Evolutionary conservation across 768 basidiomycete species (phyloP), one percentile per base, ranked within the genome.

Genomic region (Lanmaoa pseudosensibilis): DNA sequence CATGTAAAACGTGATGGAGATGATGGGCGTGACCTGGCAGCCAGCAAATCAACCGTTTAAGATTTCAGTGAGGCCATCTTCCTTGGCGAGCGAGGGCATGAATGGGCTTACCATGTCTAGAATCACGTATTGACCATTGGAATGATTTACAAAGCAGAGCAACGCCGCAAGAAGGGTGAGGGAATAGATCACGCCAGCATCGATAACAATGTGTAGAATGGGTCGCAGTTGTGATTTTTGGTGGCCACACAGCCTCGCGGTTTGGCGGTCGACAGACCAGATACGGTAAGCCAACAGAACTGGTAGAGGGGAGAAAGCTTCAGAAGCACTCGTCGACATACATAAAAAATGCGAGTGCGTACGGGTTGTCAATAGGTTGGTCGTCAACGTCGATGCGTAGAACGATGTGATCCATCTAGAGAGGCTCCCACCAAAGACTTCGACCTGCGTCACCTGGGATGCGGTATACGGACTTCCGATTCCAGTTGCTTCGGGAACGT

Each of bases 1-100:
- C 74, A 77, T 73, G 60, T 75, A 75, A 63, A 76, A 78, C 5
- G 73, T 71, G 64, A 78, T 77, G 6, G 71, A 73, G 50, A 77
- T 77, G 52, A 76, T 73, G 18, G 74, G 76, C 9, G 68, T 69
- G 44, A 73, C 62, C 75, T 76, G 27, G 33, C n/a, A 44, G n/a
- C 37, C 15, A 32, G n/a, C 3, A 37, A 27, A 27, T 12, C 27
- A 16, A 10, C 7, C n/a, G 32, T 23, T n/a, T 44, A 27, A 27
- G 10, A 8, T 3, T 21, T 55, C 37, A 59, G 52, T 41, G 23
- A 3, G 32, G 49, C 9, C 5, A 38, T 52, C 25, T 23, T 44
- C 15, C 25, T 43, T 15, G 37, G 16, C 19, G n/a, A 39, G 19
- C 15, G 39, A 52, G 18, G 3, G 23, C 1, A 19, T 3, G 25